A percentile compares a stretch with the other conserved stretches of the same genome.
phyloP scores from a whole-genome alignment of 1,139 yeast genomes.

The Candida freyschussii region DNA sequence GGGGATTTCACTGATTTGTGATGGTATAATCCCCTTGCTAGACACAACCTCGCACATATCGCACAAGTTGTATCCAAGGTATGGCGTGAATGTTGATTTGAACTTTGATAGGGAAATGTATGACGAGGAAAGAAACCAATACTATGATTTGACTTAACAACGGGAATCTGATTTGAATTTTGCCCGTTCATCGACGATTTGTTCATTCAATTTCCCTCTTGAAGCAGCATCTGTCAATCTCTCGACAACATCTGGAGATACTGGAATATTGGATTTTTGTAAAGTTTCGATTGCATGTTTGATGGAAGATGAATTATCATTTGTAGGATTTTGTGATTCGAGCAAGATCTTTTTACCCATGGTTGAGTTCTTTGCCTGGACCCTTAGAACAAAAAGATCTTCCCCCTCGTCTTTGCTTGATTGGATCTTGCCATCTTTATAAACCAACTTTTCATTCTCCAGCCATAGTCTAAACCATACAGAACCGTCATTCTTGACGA shows the following conservation, averaged over 20 bases:
- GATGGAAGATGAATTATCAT: slow-evolving; percentile 11
- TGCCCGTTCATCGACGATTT: slow-evolving; percentile 34
- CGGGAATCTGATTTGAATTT: slow-evolving; percentile 21
- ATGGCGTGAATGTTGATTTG: slow-evolving; percentile 8
- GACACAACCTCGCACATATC: too few species aligned
- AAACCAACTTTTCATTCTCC: slow-evolving; percentile 14
- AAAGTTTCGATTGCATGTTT: slow-evolving; percentile 20
- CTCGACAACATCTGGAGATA: slow-evolving; percentile 27
- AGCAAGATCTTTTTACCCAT: slow-evolving; percentile 18
- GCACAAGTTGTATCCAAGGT: slow-evolving; percentile 17
- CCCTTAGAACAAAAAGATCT: slow-evolving; percentile 25
- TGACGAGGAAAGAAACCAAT: slow-evolving; percentile 11
- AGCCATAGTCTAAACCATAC: slow-evolving; percentile 9
- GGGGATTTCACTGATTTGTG: slow-evolving; percentile 67
- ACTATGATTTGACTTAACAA: slow-evolving; percentile 11
- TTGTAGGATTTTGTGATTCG: slow-evolving; percentile 5
- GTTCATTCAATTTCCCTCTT: slow-evolving; percentile 38
- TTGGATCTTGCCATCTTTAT: slow-evolving; percentile 25
- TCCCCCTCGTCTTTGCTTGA: slow-evolving; percentile 1
- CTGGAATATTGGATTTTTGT: slow-evolving; percentile 26
- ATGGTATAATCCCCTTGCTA: slow-evolving; percentile 56
- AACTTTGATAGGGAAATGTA: slow-evolving; percentile 5
- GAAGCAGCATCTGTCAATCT: slow-evolving; percentile 30
- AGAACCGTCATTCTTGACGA: slow-evolving; percentile 3
- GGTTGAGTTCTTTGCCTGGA: slow-evolving; percentile 26